phyloP scores from a whole-genome alignment of 2,329 filamentous ascomycete species.

The Arthrobotrys conoides region DNA sequence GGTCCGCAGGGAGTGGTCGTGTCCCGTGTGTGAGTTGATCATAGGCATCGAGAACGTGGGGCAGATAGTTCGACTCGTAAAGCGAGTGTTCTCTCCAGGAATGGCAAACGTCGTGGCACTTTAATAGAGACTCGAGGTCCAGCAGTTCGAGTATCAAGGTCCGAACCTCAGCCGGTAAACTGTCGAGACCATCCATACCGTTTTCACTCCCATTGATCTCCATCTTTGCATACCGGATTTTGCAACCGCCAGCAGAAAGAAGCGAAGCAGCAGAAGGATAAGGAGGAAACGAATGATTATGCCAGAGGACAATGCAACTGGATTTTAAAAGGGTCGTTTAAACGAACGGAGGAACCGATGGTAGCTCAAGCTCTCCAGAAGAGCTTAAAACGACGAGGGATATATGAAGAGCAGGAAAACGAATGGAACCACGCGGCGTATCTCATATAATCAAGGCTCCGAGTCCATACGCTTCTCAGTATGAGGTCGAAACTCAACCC shows the following conservation, averaged over 20 bases:
- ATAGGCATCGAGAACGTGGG: slow-evolving; percentile 58
- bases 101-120: slow-evolving; percentile 59
- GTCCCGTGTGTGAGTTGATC: slow-evolving; percentile 54
- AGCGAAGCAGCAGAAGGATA: slow-evolving; percentile 37
- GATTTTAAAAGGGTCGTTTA: slow-evolving; percentile 38
- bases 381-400: slow-evolving; percentile 55
- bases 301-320: slow-evolving; percentile 39
- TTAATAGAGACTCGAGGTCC: slow-evolving; percentile 58
- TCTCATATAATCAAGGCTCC: slow-evolving; percentile 40
- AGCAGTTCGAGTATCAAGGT: slow-evolving; percentile 54
- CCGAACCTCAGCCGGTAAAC: slow-evolving; percentile 52
- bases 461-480: slow-evolving; percentile 28
- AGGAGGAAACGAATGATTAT: slow-evolving; percentile 37
- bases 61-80: slow-evolving; percentile 55
- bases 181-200: slow-evolving; percentile 56
- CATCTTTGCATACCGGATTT: slow-evolving; percentile 43
- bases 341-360: slow-evolving; percentile 46
- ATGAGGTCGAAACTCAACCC: slow-evolving; percentile 37
- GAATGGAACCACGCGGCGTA: slow-evolving; percentile 18
- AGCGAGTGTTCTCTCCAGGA: slow-evolving; percentile 55
- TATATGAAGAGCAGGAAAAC: slow-evolving; percentile 38
- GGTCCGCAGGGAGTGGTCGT: slow-evolving; percentile 43
- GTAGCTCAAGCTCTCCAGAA: slow-evolving; percentile 37
- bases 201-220: slow-evolving; percentile 43
- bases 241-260: slow-evolving; percentile 21